phyloP scores from a whole-genome alignment of 352 stramenopile genomes.

The Pythium plurisporium region DNA sequence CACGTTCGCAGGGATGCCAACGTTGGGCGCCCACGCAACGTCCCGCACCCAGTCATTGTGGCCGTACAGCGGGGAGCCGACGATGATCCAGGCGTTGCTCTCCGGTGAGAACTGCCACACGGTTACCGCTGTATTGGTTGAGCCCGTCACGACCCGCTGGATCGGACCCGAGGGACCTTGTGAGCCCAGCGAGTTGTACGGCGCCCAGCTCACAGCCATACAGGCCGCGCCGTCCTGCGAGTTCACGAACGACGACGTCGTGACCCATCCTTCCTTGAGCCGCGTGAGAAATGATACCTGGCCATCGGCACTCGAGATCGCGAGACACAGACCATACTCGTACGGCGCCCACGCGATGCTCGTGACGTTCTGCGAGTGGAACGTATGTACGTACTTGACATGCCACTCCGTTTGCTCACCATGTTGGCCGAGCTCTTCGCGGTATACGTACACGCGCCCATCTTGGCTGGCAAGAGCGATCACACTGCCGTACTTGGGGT shows the following conservation, averaged over 20 bases:
- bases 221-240: slow-evolving; percentile 70
- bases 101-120: slow-evolving; percentile 53
- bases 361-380: slow-evolving; percentile 69
- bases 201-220: slow-evolving; percentile 79
- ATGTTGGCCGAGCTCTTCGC: slow-evolving; percentile 67
- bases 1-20: slow-evolving; percentile 76
- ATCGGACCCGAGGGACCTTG: slow-evolving; percentile 58
- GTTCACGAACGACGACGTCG: slow-evolving; percentile 70
- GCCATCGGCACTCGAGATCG: slow-evolving; percentile 69
- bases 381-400: slow-evolving; percentile 71
- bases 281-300: slow-evolving; percentile 83
- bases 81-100: slow-evolving; percentile 36
- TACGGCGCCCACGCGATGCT: slow-evolving; percentile 84
- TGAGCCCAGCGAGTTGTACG: slow-evolving; percentile 83
- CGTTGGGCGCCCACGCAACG: slow-evolving; percentile 78
- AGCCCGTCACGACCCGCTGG: slow-evolving; percentile 73
- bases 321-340: slow-evolving; percentile 83
- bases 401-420: slow-evolving; percentile 56
- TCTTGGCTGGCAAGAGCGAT: slow-evolving; percentile 75
- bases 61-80: slow-evolving; percentile 44
- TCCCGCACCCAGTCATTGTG: slow-evolving; percentile 85
- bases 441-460: slow-evolving; percentile 83
- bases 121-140: slow-evolving; percentile 52
- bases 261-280: slow-evolving; percentile 78
- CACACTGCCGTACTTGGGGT: slow-evolving; percentile 82